Evolutionary conservation across 352 stramenopile genomes (phyloP).

Genomic region (Pythium aquatile): DNA sequence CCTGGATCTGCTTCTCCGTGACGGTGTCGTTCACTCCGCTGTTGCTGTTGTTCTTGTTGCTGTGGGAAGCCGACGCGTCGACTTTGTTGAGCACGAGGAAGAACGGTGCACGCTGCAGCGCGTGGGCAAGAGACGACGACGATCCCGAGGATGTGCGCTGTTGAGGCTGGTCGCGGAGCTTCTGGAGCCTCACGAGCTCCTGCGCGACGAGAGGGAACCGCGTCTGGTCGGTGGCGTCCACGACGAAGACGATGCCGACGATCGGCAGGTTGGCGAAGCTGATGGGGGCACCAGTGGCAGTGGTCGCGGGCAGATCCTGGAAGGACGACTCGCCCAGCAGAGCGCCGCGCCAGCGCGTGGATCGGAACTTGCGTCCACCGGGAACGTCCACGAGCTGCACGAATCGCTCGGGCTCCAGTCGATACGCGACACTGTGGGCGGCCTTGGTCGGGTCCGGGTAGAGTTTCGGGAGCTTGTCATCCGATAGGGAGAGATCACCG

Average conservation of each 20-base stretch:
- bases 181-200: constrained; percentile 52
- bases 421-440: constrained; percentile 19
- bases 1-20: constrained; percentile 22
- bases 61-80: constrained; percentile 29
- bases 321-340: background rate
- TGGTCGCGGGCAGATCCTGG: background rate
- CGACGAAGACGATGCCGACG: constrained; percentile 47
- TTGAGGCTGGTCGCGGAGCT: constrained; percentile 32
- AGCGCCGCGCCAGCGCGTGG: constrained; percentile 7
- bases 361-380: constrained; percentile 32
- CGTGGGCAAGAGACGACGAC: background rate
- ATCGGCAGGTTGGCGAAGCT: constrained; percentile 30
- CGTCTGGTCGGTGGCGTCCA: constrained; percentile 41
- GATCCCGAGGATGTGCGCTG: background rate
- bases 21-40: background rate
- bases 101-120: constrained; percentile 37
- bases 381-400: constrained; percentile 50
- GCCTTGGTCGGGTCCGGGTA: constrained; percentile 15
- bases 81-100: constrained; percentile 65
- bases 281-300: background rate
- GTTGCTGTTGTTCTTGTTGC: constrained; percentile 4
- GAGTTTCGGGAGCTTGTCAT: constrained; percentile 9
- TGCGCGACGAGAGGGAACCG: constrained; percentile 51
- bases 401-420: constrained; percentile 42
- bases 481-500: constrained; percentile 10